Conservation (phyloP, 257 asterid genomes). For the Lycium barbarum region DNA sequence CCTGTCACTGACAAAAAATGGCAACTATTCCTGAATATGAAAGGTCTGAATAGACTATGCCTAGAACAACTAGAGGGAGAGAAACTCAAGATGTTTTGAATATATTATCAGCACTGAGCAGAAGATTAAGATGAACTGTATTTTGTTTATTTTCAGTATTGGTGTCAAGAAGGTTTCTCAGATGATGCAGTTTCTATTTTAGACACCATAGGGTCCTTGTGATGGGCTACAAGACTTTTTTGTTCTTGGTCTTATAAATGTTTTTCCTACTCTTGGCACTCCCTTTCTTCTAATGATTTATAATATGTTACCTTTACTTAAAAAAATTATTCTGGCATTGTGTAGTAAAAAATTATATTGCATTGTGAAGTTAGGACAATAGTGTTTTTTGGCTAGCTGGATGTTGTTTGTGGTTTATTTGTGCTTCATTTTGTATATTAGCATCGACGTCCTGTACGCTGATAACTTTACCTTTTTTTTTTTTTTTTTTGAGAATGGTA, state of each 20-base stretch:
- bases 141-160: background rate
- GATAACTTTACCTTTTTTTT: background rate
- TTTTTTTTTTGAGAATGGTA: background rate
- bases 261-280: background rate
- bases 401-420: conserved; percentile 16
- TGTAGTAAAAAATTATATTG: background rate
- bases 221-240: background rate
- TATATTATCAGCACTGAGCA: background rate
- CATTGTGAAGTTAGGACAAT: background rate
- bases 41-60: no score
- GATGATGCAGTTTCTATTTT: conserved; percentile 11
- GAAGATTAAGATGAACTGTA: background rate
- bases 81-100: no score
- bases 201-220: background rate
- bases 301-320: background rate
- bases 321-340: background rate
- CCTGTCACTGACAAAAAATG: no score
- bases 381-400: conserved; percentile 21
- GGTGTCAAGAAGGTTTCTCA: background rate
- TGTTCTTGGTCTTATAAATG: background rate
- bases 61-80: no score
- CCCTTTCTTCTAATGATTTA: background rate
- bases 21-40: no score
- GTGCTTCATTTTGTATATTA: background rate
- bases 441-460: background rate